Evolutionary conservation across 2,329 filamentous ascomycete species (phyloP).

Genomic region (Ophiostoma pallidulum): DNA sequence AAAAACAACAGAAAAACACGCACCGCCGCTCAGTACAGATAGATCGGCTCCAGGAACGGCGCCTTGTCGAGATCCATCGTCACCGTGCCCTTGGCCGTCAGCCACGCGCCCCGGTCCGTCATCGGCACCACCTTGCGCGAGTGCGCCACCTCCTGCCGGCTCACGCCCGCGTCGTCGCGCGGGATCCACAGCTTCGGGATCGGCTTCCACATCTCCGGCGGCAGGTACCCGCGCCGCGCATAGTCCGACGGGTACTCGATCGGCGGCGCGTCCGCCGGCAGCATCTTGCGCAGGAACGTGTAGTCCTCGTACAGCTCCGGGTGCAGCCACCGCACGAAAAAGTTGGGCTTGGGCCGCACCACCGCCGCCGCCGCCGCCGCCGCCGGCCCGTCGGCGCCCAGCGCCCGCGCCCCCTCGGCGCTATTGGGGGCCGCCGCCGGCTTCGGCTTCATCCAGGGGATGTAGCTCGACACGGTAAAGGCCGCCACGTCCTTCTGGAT

Average conservation of each 20-base stretch:
- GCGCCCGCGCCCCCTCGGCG: background rate
- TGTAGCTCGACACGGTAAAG: conserved; percentile 15
- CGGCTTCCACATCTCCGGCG: conserved; percentile 55
- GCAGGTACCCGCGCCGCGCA: conserved; percentile 57
- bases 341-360: conserved; percentile 29
- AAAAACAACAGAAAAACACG: background rate
- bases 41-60: conserved; percentile 21
- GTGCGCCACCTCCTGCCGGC: conserved; percentile 59
- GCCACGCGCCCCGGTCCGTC: conserved; percentile 59
- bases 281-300: conserved; percentile 39
- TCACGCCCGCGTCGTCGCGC: conserved; percentile 58
- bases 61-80: conserved; percentile 19
- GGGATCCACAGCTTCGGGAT: conserved; percentile 68
- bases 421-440: background rate
- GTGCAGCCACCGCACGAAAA: conserved; percentile 49
- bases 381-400: background rate
- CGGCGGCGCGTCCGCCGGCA: conserved; percentile 5
- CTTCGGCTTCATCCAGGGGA: conserved; percentile 9
- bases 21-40: conserved; percentile 15
- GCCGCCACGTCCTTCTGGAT: conserved; percentile 23
- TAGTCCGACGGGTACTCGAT: conserved; percentile 26
- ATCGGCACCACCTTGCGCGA: conserved; percentile 58
- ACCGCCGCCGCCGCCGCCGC: background rate
- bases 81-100: conserved; percentile 42
- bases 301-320: conserved; percentile 51